Conservation (phyloP, 257 asterid genomes). For the Nicotiana sylvestris region DNA sequence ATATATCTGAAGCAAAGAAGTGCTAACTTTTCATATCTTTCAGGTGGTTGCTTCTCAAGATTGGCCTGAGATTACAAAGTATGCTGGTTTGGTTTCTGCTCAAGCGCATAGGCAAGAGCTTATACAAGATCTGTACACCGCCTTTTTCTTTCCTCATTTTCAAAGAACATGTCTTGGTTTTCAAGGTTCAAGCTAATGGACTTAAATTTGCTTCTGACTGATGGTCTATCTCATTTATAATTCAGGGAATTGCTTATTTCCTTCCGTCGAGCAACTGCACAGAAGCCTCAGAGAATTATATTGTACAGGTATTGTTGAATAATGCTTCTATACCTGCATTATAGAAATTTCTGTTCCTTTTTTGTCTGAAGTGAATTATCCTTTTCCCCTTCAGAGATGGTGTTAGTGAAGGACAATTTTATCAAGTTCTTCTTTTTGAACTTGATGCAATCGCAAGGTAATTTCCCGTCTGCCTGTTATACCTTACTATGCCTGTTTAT, state of each 20-base stretch:
- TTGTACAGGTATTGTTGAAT: slow-evolving; percentile 60
- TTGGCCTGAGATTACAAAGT: slow-evolving; percentile 95
- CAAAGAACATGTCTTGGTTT: background rate
- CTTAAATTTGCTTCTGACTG: background rate
- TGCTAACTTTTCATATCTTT: slow-evolving; percentile 11
- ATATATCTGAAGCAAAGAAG: background rate
- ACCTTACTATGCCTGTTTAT: background rate
- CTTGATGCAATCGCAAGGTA: slow-evolving; percentile 95
- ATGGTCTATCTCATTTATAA: background rate
- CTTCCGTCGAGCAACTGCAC: slow-evolving; percentile 84
- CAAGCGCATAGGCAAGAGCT: slow-evolving; percentile 96
- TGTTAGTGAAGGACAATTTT: slow-evolving; percentile 95
- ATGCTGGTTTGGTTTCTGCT: slow-evolving; percentile 95
- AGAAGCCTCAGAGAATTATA: slow-evolving; percentile 77
- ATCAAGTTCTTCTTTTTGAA: slow-evolving; percentile 85
- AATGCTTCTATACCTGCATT: background rate
- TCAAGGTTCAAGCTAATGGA: background rate
- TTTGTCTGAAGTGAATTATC: background rate
- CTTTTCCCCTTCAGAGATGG: slow-evolving; percentile 63
- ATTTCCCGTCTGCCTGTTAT: background rate
- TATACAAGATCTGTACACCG: slow-evolving; percentile 67
- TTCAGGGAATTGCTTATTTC: slow-evolving; percentile 84
- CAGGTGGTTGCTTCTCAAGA: slow-evolving; percentile 99
- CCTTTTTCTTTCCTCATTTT: background rate
- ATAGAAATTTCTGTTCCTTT: background rate